phyloP scores from a whole-genome alignment of 352 stramenopile genomes.

The Pythium folliculosum region DNA sequence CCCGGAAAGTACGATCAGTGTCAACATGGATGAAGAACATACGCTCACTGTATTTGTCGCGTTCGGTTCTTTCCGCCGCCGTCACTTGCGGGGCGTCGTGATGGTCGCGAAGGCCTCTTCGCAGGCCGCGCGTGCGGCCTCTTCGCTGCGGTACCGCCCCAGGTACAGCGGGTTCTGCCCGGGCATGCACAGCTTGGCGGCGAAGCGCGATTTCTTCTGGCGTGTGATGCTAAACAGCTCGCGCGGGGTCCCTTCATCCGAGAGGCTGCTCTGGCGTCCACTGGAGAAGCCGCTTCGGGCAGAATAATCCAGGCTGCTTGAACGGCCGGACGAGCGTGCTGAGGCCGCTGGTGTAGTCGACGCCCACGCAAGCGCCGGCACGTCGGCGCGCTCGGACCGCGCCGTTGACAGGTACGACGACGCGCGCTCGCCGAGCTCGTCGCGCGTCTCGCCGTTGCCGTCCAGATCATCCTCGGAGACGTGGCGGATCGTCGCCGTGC shows the following conservation, averaged over 20 bases:
- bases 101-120: constrained; percentile 59
- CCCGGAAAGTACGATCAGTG: no score
- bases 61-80: no score
- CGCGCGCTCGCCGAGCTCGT: constrained; percentile 28
- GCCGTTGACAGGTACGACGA: constrained; percentile 31
- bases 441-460: constrained; percentile 16
- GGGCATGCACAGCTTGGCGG: constrained; percentile 55
- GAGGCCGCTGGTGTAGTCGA: not conserved
- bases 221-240: constrained; percentile 53
- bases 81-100: constrained; percentile 56
- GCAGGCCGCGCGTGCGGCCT: constrained; percentile 55
- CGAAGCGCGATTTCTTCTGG: constrained; percentile 68
- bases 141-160: constrained; percentile 66
- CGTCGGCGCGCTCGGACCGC: constrained; percentile 12
- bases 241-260: constrained; percentile 18
- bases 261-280: constrained; percentile 12
- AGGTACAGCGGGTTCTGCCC: constrained; percentile 73
- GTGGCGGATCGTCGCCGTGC: constrained; percentile 40
- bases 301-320: constrained; percentile 16
- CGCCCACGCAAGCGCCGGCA: not conserved
- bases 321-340: constrained; percentile 5
- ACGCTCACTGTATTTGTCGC: no score
- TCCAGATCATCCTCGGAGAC: constrained; percentile 33
- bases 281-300: constrained; percentile 20
- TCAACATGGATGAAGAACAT: no score